Conservation (phyloP, 129 eudicot genomes). For the Helichrysum umbraculigerum region DNA sequence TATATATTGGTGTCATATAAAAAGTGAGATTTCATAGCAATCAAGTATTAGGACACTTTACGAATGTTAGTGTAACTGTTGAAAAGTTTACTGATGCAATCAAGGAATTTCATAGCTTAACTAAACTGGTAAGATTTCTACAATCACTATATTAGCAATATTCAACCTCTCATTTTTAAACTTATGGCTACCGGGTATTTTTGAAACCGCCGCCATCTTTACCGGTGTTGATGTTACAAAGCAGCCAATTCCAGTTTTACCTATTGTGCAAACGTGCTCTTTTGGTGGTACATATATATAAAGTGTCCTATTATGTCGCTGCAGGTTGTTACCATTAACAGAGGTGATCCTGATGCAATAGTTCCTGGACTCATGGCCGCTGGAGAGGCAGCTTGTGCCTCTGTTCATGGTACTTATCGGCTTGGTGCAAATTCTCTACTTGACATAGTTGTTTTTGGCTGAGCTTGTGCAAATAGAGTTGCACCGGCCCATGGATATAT, state of each 20-base stretch:
- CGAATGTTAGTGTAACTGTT: too few relatives aligned
- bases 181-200: constrained; percentile 66
- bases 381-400: constrained; percentile 99
- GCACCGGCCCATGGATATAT: too few relatives aligned
- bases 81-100: constrained; percentile 59
- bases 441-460: too few relatives aligned
- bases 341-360: constrained; percentile 79
- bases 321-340: constrained; percentile 83
- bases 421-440: too few relatives aligned
- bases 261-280: constrained; percentile 17
- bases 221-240: constrained; percentile 99
- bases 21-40: too few relatives aligned
- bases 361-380: constrained; percentile 97
- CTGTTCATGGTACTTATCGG: constrained; percentile 96
- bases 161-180: constrained; percentile 1
- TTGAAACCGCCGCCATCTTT: constrained; percentile 98
- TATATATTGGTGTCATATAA: too few relatives aligned
- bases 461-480: too few relatives aligned
- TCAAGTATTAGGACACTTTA: too few relatives aligned
- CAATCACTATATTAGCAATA: neutral
- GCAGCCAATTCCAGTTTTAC: constrained; percentile 97
- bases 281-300: neutral
- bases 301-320: neutral
- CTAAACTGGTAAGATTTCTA: constrained; percentile 51
- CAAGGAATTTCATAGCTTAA: constrained; percentile 67